phyloP scores from a whole-genome alignment of 78 protist genomes.

The Goniomonas avonlea region DNA sequence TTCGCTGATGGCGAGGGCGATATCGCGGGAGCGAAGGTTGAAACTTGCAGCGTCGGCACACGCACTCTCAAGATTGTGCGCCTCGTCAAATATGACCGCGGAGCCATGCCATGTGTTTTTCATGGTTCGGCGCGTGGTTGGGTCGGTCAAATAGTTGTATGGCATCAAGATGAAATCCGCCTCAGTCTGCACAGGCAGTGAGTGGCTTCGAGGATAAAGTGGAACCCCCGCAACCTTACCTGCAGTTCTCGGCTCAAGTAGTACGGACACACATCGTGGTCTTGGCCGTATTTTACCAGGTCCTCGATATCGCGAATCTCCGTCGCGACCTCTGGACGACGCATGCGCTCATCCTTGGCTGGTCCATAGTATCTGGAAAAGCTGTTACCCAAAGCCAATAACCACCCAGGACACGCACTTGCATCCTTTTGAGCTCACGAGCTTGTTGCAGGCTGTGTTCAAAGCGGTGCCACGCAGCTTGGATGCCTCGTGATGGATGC shows the following conservation, averaged over 20 bases:
- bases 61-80: conserved; percentile 42
- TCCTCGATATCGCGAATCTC: conserved; percentile 75
- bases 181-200: no score
- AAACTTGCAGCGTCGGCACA: conserved; percentile 53
- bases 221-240: no score
- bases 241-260: conserved; percentile 50
- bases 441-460: conserved; percentile 8
- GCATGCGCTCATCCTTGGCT: not conserved
- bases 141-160: conserved; percentile 91
- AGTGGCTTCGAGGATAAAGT: no score
- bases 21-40: conserved; percentile 23
- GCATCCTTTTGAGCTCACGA: not conserved
- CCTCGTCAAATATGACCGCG: conserved; percentile 72
- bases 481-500: conserved; percentile 66
- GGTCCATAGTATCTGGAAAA: not conserved
- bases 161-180: conserved; percentile 88
- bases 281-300: conserved; percentile 35
- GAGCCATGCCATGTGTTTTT: conserved; percentile 4
- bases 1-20: conserved; percentile 16
- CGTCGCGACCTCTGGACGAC: not conserved
- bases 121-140: conserved; percentile 37
- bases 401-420: no score
- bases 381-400: no score
- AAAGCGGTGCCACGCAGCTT: not conserved
- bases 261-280: conserved; percentile 79